Conservation (phyloP, 306 rosid genomes). For the Rubus idaeus region DNA sequence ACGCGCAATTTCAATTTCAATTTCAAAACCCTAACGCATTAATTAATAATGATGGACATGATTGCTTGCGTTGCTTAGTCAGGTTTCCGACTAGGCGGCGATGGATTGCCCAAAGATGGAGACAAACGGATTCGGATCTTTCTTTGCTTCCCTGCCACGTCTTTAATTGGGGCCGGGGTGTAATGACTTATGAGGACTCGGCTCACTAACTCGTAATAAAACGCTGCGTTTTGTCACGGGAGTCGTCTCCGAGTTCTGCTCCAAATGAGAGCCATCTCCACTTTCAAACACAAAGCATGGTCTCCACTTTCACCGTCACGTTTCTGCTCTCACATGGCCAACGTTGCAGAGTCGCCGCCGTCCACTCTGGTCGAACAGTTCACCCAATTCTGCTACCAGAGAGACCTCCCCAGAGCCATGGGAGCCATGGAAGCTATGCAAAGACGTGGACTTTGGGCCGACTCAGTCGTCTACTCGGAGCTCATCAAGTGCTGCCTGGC, state of each 20-base stretch:
- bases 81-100: slow-evolving; percentile 13
- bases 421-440: slow-evolving; percentile 67
- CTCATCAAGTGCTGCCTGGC: slow-evolving; percentile 82
- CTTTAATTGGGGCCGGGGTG: not conserved
- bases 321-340: slow-evolving; percentile 20
- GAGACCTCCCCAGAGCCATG: slow-evolving; percentile 76
- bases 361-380: slow-evolving; percentile 44
- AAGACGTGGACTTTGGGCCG: slow-evolving; percentile 47
- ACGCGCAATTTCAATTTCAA: not conserved
- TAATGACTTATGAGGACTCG: not conserved
- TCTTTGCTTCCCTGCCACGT: slow-evolving; percentile 15
- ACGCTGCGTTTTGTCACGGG: not conserved
- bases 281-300: slow-evolving; percentile 30
- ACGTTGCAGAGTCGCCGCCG: slow-evolving; percentile 23
- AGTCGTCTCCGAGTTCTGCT: slow-evolving; percentile 34
- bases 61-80: not conserved
- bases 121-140: slow-evolving; percentile 16
- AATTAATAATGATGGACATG: not conserved
- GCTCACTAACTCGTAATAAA: not conserved
- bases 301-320: slow-evolving; percentile 18
- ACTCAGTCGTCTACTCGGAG: slow-evolving; percentile 65
- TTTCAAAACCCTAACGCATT: not conserved
- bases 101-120: not conserved
- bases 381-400: slow-evolving; percentile 47
- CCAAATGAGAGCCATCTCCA: slow-evolving; percentile 30